Evolutionary conservation across 1,284 basidiomycete genomes (phyloP).

Genomic region (Ganoderma meredithae): DNA sequence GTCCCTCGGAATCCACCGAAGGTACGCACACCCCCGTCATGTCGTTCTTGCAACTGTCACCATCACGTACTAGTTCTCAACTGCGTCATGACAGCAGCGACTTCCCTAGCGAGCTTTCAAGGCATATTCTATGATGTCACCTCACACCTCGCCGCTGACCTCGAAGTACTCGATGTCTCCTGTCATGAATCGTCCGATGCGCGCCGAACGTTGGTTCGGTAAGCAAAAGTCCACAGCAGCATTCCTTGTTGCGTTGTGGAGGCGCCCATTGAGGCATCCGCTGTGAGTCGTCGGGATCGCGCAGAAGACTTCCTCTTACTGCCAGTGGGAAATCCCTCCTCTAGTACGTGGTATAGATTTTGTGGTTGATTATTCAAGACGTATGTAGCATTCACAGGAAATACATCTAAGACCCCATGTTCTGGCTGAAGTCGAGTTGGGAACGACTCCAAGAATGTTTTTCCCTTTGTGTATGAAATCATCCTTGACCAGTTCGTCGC

Average conservation of each 20-base stretch:
- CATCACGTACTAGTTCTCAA: background rate
- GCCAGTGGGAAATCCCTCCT: background rate
- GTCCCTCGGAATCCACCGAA: background rate
- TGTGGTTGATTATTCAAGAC: background rate
- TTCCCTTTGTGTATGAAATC: background rate
- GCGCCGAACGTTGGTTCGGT: background rate
- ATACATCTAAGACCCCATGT: background rate
- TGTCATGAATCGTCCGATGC: background rate
- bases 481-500: background rate
- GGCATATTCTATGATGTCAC: background rate
- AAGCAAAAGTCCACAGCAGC: background rate
- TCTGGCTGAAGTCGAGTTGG: background rate
- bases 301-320: background rate
- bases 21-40: background rate
- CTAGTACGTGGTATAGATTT: background rate
- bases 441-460: background rate
- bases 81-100: background rate
- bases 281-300: background rate
- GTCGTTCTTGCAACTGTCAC: background rate
- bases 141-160: background rate
- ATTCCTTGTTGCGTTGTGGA: background rate
- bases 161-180: background rate
- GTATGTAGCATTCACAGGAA: background rate
- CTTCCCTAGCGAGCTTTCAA: background rate
- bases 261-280: conserved; percentile 1